Evolutionary conservation across 2,329 filamentous ascomycete species (phyloP).

Genomic region (Fusarium odoratissimum): DNA sequence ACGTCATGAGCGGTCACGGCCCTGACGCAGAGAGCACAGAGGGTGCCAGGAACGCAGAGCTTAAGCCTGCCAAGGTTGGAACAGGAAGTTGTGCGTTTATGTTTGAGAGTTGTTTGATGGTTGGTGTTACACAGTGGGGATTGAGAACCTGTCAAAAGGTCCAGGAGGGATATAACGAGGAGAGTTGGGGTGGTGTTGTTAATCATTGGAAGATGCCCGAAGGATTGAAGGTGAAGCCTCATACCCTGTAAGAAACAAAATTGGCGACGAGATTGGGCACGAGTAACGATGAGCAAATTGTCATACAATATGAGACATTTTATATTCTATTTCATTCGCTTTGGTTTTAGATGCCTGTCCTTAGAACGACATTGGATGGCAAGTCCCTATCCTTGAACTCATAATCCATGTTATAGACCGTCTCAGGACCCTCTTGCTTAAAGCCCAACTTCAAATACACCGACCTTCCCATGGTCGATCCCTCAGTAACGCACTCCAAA

Average conservation of each 20-base stretch:
- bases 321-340: background rate
- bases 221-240: slow-evolving; percentile 46
- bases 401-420: slow-evolving; percentile 57
- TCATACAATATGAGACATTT: background rate
- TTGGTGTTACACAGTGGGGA: slow-evolving; percentile 79
- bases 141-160: slow-evolving; percentile 68
- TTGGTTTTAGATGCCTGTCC: slow-evolving; percentile 47
- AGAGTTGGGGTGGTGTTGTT: slow-evolving; percentile 81
- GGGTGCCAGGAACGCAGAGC: slow-evolving; percentile 65
- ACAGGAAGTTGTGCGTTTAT: slow-evolving; percentile 73
- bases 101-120: slow-evolving; percentile 77
- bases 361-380: slow-evolving; percentile 62
- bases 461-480: slow-evolving; percentile 59
- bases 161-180: slow-evolving; percentile 77
- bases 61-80: slow-evolving; percentile 68
- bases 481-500: slow-evolving; percentile 59
- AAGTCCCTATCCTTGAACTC: slow-evolving; percentile 52
- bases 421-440: slow-evolving; percentile 53
- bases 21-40: slow-evolving; percentile 69
- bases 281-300: background rate
- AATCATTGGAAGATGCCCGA: slow-evolving; percentile 68
- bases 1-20: slow-evolving; percentile 76
- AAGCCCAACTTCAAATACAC: slow-evolving; percentile 62
- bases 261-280: background rate
- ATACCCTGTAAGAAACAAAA: slow-evolving; percentile 29